Conservation (phyloP, 805 yeast genomes). For the Lipomyces spencermartinsiae region DNA sequence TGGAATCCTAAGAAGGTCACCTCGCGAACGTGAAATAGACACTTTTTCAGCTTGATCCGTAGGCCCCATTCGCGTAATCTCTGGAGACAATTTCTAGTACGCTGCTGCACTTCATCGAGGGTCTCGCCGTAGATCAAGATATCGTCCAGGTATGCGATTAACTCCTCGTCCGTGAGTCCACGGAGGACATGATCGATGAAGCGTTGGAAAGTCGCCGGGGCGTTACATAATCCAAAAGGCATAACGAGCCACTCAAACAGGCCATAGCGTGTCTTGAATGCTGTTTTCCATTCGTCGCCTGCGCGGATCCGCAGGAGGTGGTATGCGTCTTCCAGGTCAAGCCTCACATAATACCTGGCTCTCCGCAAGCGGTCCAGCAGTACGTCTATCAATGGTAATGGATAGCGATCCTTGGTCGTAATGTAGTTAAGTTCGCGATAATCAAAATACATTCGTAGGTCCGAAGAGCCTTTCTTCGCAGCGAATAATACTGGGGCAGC, state of each 20-base stretch:
- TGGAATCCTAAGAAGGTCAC: neutral
- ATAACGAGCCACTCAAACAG: constrained; percentile 17
- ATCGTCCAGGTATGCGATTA: constrained; percentile 16
- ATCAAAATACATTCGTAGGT: neutral
- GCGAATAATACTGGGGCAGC: neutral
- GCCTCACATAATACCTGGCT: neutral
- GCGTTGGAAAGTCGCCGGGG: constrained; percentile 17
- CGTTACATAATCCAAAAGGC: constrained; percentile 23
- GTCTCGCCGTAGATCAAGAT: constrained; percentile 7
- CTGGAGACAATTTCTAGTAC: neutral
- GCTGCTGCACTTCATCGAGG: neutral
- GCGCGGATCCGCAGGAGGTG: constrained; percentile 2
- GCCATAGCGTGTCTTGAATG: constrained; percentile 14
- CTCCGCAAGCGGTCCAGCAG: neutral
- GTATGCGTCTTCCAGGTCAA: constrained; percentile 1
- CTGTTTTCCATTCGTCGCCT: constrained; percentile 10
- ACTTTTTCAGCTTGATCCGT: neutral
- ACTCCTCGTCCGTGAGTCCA: neutral
- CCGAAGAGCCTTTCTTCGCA: neutral
- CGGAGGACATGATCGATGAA: constrained; percentile 6
- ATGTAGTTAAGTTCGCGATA: neutral
- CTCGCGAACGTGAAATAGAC: neutral
- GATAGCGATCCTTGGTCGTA: constrained; percentile 2
- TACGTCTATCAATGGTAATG: neutral
- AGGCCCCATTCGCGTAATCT: neutral